Evolutionary conservation across 2,329 filamentous ascomycete genomes (phyloP), one percentile per base, ranked within the genome.

Genomic region (Septoria linicola): DNA sequence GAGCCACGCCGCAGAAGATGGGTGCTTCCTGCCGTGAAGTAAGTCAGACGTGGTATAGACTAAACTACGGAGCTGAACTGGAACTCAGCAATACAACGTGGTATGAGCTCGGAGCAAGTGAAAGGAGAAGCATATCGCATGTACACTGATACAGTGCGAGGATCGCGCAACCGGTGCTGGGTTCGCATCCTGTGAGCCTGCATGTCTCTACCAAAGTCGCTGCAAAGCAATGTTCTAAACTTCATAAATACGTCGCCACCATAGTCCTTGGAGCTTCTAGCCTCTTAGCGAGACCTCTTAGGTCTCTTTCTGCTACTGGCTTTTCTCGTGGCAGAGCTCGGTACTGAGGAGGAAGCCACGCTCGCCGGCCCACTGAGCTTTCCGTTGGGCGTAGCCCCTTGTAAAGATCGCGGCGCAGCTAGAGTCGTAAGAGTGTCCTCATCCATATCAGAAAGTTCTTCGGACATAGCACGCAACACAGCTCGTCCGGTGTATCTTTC

Each of bases 391-490:
- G 23, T 62, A 58, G n/a, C 49, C 51, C 39, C 56, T 54, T 31
- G 32, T 54, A 10, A 45, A 10, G 23, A 27, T 27, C 23, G 23
- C 5, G 23, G 5, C 23, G 23, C 42, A 19, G 55, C 63, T 51
- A 70, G 59, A 41, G 86, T 88, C 63, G 88, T 84, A 51, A 96
- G 76, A 71, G 92, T 89, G 44, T 95, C 90, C 59, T 96, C 91
- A 62, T 95, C 91, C 67, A 96, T 83, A 66, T 96, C 92, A 50
- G 88, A 95, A 17, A 96, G 77, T 47, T 67, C 65, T 69, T 96
- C 91, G 63, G 88, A 95, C 70, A 92, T 83, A 11, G 78, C 81
- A 23, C 82, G 77, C 59, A 82, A 73, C n/a, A 87, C 82, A 49
- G 91, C 87, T 27, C 84, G 79, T 1, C 85, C 88, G 0, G 81